Evolutionary conservation across 2,329 filamentous ascomycete genomes (phyloP).

Genomic region (Boeremia lycopersici): DNA sequence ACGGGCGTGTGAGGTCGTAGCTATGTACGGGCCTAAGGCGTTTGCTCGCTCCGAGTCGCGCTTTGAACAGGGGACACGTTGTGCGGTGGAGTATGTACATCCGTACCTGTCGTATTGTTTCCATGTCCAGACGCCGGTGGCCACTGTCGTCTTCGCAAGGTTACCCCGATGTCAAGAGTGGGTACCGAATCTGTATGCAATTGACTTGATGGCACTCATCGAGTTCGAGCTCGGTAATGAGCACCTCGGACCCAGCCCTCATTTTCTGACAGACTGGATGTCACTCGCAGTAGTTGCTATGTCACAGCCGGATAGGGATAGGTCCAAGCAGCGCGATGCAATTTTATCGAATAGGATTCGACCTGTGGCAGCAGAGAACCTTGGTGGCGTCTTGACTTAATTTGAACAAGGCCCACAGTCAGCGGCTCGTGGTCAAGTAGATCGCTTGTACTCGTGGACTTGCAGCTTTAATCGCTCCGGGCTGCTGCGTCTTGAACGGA

Average conservation of each 20-base stretch:
- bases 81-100: not conserved
- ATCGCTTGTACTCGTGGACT: not conserved
- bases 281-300: constrained; percentile 35
- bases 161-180: not conserved
- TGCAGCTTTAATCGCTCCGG: not conserved
- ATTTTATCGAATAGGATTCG: constrained; percentile 32
- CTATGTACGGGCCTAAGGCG: not conserved
- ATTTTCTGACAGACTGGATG: constrained; percentile 1
- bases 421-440: not conserved
- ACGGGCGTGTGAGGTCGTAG: not conserved
- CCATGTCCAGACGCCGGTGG: not conserved
- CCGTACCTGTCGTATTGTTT: not conserved
- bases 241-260: not conserved
- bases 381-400: constrained; percentile 26
- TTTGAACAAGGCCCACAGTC: not conserved
- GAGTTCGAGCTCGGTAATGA: constrained; percentile 4
- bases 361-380: constrained; percentile 23
- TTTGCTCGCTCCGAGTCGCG: not conserved
- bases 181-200: not conserved
- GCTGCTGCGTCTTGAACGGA: constrained; percentile 21
- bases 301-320: constrained; percentile 27
- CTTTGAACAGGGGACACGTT: constrained; percentile 2
- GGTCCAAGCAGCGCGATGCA: constrained; percentile 31
- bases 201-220: not conserved
- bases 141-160: not conserved